phyloP scores from a whole-genome alignment of 192 early-diverging fungal genomes.

The Cladochytrium replicatum region DNA sequence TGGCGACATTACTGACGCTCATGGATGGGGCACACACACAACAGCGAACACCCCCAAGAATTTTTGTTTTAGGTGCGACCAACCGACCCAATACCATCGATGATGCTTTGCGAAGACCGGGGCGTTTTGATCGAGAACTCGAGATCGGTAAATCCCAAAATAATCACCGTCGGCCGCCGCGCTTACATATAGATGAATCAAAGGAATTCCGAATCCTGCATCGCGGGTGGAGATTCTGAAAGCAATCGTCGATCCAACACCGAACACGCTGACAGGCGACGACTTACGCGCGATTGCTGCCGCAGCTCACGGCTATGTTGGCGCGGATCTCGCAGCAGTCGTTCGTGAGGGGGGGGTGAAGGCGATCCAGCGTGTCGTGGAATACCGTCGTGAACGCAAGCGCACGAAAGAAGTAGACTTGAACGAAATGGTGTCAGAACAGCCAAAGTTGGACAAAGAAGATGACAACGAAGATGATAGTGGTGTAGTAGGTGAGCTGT shows the following conservation, averaged over 20 bases:
- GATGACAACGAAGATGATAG: no score
- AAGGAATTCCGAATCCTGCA: constrained; percentile 61
- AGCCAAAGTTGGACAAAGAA: no score
- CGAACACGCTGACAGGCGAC: constrained; percentile 48
- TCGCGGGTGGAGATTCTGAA: constrained; percentile 65
- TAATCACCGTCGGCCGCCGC: no score
- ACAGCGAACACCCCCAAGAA: constrained; percentile 21
- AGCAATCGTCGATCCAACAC: constrained; percentile 55
- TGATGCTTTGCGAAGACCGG: constrained; percentile 81
- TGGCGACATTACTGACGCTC: constrained; percentile 85
- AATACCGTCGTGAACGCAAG: neutral
- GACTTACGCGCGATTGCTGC: constrained; percentile 55
- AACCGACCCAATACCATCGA: constrained; percentile 86
- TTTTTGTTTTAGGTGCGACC: constrained; percentile 87
- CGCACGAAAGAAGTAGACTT: neutral
- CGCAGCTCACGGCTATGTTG: constrained; percentile 85
- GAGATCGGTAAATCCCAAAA: constrained; percentile 66
- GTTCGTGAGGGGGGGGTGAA: constrained; percentile 78
- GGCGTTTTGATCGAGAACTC: constrained; percentile 91
- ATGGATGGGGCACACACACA: constrained; percentile 66
- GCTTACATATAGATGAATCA: no score
- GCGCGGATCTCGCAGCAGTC: constrained; percentile 88
- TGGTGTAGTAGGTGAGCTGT: no score
- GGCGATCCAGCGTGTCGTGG: constrained; percentile 49
- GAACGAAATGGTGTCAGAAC: no score